phyloP scores from a whole-genome alignment of 768 basidiomycete species.

The Amanita inopinata region DNA sequence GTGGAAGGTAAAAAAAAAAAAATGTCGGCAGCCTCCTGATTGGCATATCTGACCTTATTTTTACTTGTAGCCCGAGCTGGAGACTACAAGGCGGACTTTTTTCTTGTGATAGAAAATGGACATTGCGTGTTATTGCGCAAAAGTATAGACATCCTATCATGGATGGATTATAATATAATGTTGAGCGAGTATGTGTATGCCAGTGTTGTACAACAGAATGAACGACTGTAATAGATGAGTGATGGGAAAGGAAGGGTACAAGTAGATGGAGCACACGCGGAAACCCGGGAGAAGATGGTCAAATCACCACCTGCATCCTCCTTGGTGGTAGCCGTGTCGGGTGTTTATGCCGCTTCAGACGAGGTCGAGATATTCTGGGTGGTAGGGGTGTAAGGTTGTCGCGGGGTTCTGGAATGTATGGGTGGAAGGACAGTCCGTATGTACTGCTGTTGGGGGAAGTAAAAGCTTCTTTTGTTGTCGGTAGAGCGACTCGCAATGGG shows the following conservation, averaged over 20 bases:
- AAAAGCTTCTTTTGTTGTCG: constrained; percentile 22
- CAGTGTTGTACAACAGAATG: constrained; percentile 5
- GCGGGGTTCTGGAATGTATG: constrained; percentile 12
- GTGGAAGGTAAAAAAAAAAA: constrained; percentile 60
- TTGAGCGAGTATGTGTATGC: background rate
- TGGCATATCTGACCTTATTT: constrained; percentile 6
- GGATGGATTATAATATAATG: background rate
- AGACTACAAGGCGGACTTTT: constrained; percentile 84
- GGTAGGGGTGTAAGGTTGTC: constrained; percentile 13
- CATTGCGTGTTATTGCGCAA: background rate
- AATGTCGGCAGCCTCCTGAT: background rate
- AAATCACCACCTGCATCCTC: too few species aligned
- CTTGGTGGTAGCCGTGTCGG: background rate
- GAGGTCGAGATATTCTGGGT: constrained; percentile 6
- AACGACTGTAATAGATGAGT: background rate
- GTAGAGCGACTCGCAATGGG: constrained; percentile 18
- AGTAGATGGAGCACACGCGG: background rate
- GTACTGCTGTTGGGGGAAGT: constrained; percentile 21
- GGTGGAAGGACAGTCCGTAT: constrained; percentile 19
- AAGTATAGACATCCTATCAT: background rate
- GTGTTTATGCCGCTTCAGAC: background rate
- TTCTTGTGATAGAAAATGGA: constrained; percentile 49
- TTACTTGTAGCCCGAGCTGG: constrained; percentile 71
- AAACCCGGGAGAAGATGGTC: too few species aligned
- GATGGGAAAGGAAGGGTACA: background rate